phyloP scores from a whole-genome alignment of 1,139 yeast genomes.

The Geotrichum klebahnii region DNA sequence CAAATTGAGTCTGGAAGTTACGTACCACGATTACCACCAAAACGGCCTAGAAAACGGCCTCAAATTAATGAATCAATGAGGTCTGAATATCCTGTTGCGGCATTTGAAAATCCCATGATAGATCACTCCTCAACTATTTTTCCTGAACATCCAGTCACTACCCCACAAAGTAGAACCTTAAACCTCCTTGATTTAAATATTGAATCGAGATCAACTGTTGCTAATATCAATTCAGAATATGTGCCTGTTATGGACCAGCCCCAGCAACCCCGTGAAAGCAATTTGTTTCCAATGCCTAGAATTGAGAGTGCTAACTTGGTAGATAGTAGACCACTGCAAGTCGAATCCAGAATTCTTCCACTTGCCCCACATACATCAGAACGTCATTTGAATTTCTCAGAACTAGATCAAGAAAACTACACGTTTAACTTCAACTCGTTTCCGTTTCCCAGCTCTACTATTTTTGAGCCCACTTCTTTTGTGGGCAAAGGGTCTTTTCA shows the following conservation, averaged over 20 bases:
- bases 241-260: too few species aligned
- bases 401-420: neutral
- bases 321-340: too few species aligned
- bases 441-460: slow-evolving; percentile 5
- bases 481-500: slow-evolving; percentile 18
- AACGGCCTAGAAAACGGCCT: neutral
- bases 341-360: neutral
- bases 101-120: neutral
- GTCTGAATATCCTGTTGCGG: slow-evolving; percentile 8
- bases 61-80: neutral
- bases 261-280: too few species aligned
- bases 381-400: neutral
- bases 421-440: slow-evolving; percentile 7
- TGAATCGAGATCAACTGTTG: too few species aligned
- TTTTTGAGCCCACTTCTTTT: slow-evolving; percentile 16
- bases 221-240: too few species aligned
- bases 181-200: too few species aligned
- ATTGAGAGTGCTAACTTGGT: too few species aligned
- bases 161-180: too few species aligned
- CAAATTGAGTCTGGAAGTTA: slow-evolving; percentile 18
- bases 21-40: slow-evolving; percentile 6
- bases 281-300: too few species aligned
- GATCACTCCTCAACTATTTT: too few species aligned
- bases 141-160: too few species aligned
- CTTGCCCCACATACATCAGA: neutral